Evolutionary conservation across 2,329 filamentous ascomycete species (phyloP).

Genomic region (Microthyrium microscopicum): DNA sequence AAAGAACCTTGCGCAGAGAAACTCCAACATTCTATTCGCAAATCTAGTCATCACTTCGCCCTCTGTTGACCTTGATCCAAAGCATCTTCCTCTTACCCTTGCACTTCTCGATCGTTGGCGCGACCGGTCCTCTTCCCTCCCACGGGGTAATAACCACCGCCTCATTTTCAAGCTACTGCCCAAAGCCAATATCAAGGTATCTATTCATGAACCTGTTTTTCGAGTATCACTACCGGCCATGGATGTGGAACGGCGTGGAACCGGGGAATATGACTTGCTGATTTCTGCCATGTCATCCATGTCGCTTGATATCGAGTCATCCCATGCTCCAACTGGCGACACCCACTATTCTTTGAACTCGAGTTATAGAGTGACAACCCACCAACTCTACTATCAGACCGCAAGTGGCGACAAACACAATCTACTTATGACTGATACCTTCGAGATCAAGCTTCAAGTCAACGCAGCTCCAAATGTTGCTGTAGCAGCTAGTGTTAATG

Average conservation of each 20-base stretch:
- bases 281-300: slow-evolving; percentile 92
- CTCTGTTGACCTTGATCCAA: slow-evolving; percentile 81
- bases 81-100: slow-evolving; percentile 72
- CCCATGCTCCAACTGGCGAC: slow-evolving; percentile 73
- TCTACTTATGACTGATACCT: slow-evolving; percentile 68
- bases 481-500: slow-evolving; percentile 59
- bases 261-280: slow-evolving; percentile 82
- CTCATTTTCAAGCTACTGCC: slow-evolving; percentile 82
- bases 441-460: slow-evolving; percentile 74
- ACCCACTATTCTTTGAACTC: slow-evolving; percentile 76
- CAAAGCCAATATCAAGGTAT: slow-evolving; percentile 88
- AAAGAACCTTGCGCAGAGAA: slow-evolving; percentile 61
- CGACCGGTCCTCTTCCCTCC: slow-evolving; percentile 11
- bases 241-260: slow-evolving; percentile 35
- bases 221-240: slow-evolving; percentile 76
- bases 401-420: slow-evolving; percentile 69
- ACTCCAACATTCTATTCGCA: slow-evolving; percentile 89
- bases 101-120: slow-evolving; percentile 46
- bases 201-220: slow-evolving; percentile 88
- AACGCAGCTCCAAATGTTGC: slow-evolving; percentile 74
- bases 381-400: slow-evolving; percentile 89
- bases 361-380: slow-evolving; percentile 66
- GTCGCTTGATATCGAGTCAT: slow-evolving; percentile 84
- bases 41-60: slow-evolving; percentile 94
- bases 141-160: slow-evolving; percentile 20